phyloP scores from a whole-genome alignment of 164 flowering plant species.

The Umbilicus rupestris region DNA sequence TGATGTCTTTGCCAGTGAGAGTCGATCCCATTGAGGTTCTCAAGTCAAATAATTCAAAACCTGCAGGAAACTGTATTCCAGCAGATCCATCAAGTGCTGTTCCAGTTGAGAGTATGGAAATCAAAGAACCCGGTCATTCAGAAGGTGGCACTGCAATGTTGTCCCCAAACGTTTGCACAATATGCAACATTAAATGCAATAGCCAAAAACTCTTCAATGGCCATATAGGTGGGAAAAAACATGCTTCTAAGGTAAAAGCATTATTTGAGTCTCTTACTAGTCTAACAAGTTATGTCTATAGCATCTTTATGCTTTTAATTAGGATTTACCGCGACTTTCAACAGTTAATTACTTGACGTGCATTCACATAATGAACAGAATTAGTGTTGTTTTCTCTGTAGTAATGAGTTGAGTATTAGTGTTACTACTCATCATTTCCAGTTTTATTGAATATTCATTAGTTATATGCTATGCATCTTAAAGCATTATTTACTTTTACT shows the following conservation, averaged over 20 bases:
- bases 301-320: not conserved
- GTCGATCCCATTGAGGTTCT: not conserved
- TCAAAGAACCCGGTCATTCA: slow-evolving; percentile 9
- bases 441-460: not conserved
- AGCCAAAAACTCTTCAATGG: slow-evolving; percentile 13
- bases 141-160: slow-evolving; percentile 12
- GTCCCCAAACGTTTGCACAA: slow-evolving; percentile 15
- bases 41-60: not conserved
- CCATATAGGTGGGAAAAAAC: slow-evolving; percentile 22
- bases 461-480: too few relatives aligned
- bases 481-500: not conserved
- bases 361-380: not conserved
- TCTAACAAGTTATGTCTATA: not conserved
- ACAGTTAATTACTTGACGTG: not conserved
- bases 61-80: not conserved
- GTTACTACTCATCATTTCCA: too few relatives aligned
- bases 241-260: slow-evolving; percentile 19
- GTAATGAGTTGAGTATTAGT: not conserved
- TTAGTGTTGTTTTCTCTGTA: not conserved
- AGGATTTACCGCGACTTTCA: not conserved
- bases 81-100: not conserved
- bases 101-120: slow-evolving; percentile 11
- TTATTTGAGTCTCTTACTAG: not conserved
- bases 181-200: slow-evolving; percentile 23
- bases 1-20: not conserved